Conservation (phyloP, 2,329 filamentous ascomycete species). For the Pseudogymnoascus pannorum region DNA sequence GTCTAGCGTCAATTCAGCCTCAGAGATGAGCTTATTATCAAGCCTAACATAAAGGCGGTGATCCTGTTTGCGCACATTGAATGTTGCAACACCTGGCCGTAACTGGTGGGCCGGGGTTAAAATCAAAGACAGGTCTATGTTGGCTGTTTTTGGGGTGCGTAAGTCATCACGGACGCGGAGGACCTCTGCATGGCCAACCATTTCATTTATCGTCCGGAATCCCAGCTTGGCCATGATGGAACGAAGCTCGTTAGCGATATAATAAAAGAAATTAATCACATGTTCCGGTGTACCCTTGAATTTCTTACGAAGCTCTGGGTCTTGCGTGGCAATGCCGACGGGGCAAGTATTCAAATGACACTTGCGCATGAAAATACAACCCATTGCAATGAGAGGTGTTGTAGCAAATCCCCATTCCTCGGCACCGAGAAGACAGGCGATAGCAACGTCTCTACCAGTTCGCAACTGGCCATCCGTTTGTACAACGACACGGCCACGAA, state of each 20-base stretch:
- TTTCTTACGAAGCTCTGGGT: conserved; percentile 89
- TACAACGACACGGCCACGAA: conserved; percentile 89
- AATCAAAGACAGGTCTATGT: conserved; percentile 88
- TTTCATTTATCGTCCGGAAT: conserved; percentile 92
- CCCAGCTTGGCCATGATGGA: conserved; percentile 96
- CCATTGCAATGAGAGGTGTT: conserved; percentile 90
- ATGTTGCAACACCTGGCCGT: conserved; percentile 86
- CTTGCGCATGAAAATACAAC: conserved; percentile 90
- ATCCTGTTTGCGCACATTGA: conserved; percentile 97
- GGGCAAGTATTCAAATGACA: conserved; percentile 70
- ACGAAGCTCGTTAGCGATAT: conserved; percentile 89
- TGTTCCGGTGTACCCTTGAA: conserved; percentile 90
- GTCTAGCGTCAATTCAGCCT: conserved; percentile 88
- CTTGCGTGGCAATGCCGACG: conserved; percentile 91
- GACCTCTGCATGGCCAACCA: conserved; percentile 88
- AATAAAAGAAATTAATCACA: conserved; percentile 99
- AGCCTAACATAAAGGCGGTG: conserved; percentile 87
- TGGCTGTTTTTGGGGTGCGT: conserved; percentile 79
- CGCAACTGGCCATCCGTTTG: conserved; percentile 93
- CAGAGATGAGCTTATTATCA: conserved; percentile 94
- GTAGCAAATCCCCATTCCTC: conserved; percentile 98
- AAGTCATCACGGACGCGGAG: conserved; percentile 84
- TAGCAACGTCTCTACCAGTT: conserved; percentile 87
- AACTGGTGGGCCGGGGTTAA: conserved; percentile 94
- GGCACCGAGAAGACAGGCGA: conserved; percentile 91